Evolutionary conservation across 768 basidiomycete species (phyloP).

Genomic region (Phanerochaete carnosa): DNA sequence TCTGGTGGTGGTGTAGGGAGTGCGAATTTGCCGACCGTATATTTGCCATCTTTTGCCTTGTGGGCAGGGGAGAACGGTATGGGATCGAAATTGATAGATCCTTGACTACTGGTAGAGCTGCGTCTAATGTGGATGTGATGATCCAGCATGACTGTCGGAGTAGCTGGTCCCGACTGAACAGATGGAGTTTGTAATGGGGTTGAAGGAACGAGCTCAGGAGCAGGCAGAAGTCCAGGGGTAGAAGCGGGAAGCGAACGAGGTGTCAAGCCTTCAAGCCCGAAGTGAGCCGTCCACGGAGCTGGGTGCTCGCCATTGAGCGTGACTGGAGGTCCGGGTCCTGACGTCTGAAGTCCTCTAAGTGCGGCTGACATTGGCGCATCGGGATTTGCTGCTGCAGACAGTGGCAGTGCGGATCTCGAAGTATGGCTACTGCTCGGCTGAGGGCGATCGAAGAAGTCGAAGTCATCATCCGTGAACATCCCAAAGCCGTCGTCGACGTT

Average conservation of each 20-base stretch:
- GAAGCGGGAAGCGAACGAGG: constrained; percentile 10
- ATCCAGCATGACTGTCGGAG: constrained; percentile 46
- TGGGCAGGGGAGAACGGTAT: constrained; percentile 71
- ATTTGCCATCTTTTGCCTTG: constrained; percentile 67
- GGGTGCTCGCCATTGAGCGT: constrained; percentile 12
- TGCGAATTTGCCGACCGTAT: constrained; percentile 69
- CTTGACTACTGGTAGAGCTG: constrained; percentile 11
- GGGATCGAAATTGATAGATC: constrained; percentile 54
- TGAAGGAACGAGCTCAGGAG: constrained; percentile 43
- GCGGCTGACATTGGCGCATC: constrained; percentile 28
- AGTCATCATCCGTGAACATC: constrained; percentile 81
- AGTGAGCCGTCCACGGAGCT: constrained; percentile 16
- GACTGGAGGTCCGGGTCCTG: constrained; percentile 28
- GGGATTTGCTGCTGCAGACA: constrained; percentile 29
- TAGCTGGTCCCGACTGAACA: constrained; percentile 44
- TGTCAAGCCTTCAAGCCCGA: constrained; percentile 18
- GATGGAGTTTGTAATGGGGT: constrained; percentile 52
- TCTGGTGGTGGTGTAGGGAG: constrained; percentile 63
- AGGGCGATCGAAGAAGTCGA: constrained; percentile 79
- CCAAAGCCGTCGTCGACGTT: constrained; percentile 31
- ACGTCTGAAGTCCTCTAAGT: constrained; percentile 14
- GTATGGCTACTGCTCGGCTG: constrained; percentile 25
- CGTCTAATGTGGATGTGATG: constrained; percentile 23
- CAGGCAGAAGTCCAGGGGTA: constrained; percentile 17
- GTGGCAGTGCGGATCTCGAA: constrained; percentile 14